These are phyloP conservation scores for Chrysanthemum lavandulifolium DNA, from an alignment of 129 eudicot species.

Conservation along the genomic window DNA sequence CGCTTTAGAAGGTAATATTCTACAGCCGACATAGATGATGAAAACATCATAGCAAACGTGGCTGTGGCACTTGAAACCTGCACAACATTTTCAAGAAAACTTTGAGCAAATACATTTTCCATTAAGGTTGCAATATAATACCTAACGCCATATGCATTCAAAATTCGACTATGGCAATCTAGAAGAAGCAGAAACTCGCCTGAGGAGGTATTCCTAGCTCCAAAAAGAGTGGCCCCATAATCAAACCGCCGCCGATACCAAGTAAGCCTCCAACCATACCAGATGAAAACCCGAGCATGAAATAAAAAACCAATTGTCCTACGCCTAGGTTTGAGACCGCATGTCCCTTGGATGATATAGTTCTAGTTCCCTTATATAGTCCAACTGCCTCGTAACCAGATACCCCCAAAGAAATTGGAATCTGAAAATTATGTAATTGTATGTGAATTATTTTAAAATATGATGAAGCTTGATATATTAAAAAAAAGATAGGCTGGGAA, in stretches of 20 bases:
- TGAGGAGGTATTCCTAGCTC: conserved; percentile 97
- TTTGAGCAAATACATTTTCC: background rate
- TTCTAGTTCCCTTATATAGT: conserved; percentile 64
- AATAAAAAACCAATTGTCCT: conserved; percentile 57
- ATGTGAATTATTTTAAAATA: no score
- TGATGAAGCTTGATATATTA: no score
- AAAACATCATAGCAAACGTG: conserved; percentile 97
- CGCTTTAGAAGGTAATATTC: conserved; percentile 94
- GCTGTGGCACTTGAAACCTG: conserved; percentile 99
- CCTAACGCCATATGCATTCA: no score
- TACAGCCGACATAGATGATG: conserved; percentile 95
- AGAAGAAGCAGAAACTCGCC: conserved; percentile 35
- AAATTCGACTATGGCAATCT: background rate
- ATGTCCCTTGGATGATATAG: conserved; percentile 67
- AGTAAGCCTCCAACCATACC: conserved; percentile 93
- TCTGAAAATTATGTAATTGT: conserved; percentile 30
- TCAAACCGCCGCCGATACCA: conserved; percentile 95
- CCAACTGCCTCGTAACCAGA: conserved; percentile 71
- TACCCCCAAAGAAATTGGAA: conserved; percentile 84
- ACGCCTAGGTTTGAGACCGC: conserved; percentile 44
- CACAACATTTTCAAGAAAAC: conserved; percentile 3
- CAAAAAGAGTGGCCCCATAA: conserved; percentile 90
- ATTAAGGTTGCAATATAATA: background rate
- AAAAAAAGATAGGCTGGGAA: background rate
- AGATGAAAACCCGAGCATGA: conserved; percentile 65